phyloP scores from a whole-genome alignment of 1,284 basidiomycete genomes.

The Ganoderma leucocontextum region DNA sequence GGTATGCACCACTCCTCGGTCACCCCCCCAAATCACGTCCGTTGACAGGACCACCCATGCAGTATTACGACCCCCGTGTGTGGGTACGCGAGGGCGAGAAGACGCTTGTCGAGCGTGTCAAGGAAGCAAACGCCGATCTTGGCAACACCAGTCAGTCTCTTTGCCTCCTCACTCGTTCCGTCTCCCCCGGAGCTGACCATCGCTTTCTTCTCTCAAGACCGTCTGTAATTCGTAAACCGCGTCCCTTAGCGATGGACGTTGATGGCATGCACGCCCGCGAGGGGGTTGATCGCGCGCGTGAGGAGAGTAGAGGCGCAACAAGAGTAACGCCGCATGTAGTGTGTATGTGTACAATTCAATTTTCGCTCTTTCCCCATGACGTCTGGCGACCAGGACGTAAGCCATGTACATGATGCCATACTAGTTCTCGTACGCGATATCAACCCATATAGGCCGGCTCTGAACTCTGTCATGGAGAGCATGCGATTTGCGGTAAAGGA shows the following conservation, averaged over 20 bases:
- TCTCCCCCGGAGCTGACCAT: neutral
- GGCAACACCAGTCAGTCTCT: slow-evolving; percentile 70
- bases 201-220: slow-evolving; percentile 16
- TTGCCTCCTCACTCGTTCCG: neutral
- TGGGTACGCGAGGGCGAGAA: slow-evolving; percentile 99
- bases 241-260: neutral
- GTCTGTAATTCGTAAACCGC: slow-evolving; percentile 17
- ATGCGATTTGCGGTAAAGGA: too few relatives aligned
- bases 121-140: slow-evolving; percentile 91
- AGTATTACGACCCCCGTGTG: slow-evolving; percentile 94
- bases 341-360: slow-evolving; percentile 8
- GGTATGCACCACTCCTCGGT: slow-evolving; percentile 48
- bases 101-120: slow-evolving; percentile 88
- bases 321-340: neutral
- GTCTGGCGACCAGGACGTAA: neutral
- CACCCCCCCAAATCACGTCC: neutral
- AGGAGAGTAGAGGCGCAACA: neutral
- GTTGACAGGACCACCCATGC: neutral
- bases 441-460: too few relatives aligned
- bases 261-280: neutral
- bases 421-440: neutral
- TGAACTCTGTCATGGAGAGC: too few relatives aligned
- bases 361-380: neutral
- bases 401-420: neutral
- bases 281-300: neutral